Base-by-base conservation (phyloP, 176 grass and related monocot species). In the maize (Zea mays) region DNA sequence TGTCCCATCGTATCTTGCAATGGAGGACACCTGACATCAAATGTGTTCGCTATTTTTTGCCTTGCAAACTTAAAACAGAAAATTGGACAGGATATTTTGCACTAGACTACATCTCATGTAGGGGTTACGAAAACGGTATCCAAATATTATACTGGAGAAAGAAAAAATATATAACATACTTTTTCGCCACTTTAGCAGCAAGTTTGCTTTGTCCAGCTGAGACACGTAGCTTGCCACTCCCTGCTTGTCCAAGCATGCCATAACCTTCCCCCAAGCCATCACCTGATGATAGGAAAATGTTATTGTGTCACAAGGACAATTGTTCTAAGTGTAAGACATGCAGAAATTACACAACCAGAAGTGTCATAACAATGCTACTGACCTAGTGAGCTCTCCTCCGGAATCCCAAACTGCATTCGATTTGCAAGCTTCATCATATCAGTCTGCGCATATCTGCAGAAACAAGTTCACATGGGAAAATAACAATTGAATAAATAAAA, bases 201-300 rank as follows among this genome's bases (percentile, higher is more conserved):
- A 83, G 86, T 88, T 88, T 88, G 81, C 40, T 88, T 83, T 97
- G 91, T 16, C 38, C 94, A 74, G 85, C 69, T 84, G 94, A 89
- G 3, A 92, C 89, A 58, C 86, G 88, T 69, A 97, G 86, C 64
- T 86, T 97, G 64, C 94, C 89, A 47, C 85, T 97, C 73, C 94
- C 86, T 74, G 89, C 91, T 80, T 97, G 94, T 67, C 94, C 91
- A n/a, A 93, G 94, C 94, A 97, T 93, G 40, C 94, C 94, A 86
- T 91, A 97, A 15, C 80, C 85, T 87, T 87, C 85, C 40, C 94
- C 94, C 66, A 97, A 86, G 58, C 91, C 94, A 92, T 97, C 94
- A 78, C 89, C 91, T 97, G 20, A 68, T 68, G 34, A 36, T 20
- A 67, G 19, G 42, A 84, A 81, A 20, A 79, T 6, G 19, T 68